These are phyloP conservation scores for Ephemerocybe angulata DNA, from an alignment of 768 basidiomycete genomes.

Conservation along the genomic window DNA sequence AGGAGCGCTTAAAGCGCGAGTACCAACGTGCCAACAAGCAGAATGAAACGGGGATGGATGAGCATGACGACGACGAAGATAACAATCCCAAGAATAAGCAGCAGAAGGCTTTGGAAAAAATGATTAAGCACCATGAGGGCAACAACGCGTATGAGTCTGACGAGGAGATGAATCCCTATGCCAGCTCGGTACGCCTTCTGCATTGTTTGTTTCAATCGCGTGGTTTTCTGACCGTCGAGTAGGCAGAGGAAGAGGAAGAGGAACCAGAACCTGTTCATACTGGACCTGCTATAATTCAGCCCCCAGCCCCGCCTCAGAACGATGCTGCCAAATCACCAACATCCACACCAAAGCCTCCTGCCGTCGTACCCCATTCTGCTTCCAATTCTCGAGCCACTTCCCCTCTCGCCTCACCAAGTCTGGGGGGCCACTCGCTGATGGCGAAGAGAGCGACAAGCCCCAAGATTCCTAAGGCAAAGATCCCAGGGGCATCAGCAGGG, in stretches of 20 bases:
- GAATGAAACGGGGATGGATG: constrained; percentile 65
- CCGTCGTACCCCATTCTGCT: constrained; percentile 26
- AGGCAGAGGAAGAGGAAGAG: constrained; percentile 75
- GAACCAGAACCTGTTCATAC: constrained; percentile 47
- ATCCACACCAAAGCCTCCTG: constrained; percentile 35
- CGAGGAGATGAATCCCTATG: constrained; percentile 82
- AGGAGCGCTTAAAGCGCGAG: constrained; percentile 85
- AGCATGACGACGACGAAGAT: constrained; percentile 77
- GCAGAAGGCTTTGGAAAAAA: constrained; percentile 82
- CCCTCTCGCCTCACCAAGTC: constrained; percentile 47
- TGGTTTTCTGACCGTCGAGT: constrained; percentile 11
- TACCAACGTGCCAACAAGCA: constrained; percentile 75
- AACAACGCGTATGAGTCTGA: constrained; percentile 79
- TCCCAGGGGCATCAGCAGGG: constrained; percentile 23
- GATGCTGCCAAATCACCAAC: constrained; percentile 36
- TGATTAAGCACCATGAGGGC: constrained; percentile 81
- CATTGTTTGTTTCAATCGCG: background rate
- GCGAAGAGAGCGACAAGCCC: constrained; percentile 86
- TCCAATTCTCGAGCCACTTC: constrained; percentile 57
- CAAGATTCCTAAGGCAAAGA: constrained; percentile 58
- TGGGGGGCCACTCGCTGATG: constrained; percentile 75
- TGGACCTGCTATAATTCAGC: constrained; percentile 43
- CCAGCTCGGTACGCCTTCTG: constrained; percentile 56
- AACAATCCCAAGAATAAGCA: constrained; percentile 32
- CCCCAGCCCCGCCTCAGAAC: constrained; percentile 43